Conservation (phyloP, 371 early-diverging fungal genomes). For the Cokeromyces recurvatus region DNA sequence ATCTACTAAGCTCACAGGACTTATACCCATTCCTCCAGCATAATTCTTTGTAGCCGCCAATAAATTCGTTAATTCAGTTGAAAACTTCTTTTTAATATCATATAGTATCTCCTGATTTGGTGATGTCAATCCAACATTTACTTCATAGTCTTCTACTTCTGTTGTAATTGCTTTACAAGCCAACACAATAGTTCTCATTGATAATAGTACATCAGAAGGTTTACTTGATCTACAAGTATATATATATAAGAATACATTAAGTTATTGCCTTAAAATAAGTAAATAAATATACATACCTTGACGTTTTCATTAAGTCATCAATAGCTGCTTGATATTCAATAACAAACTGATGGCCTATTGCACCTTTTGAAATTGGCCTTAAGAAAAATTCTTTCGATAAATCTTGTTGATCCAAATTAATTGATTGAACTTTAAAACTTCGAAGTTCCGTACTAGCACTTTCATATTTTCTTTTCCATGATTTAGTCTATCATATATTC, state of each 20-base stretch:
- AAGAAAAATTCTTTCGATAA: slow-evolving; percentile 31
- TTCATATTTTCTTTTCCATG: slow-evolving; percentile 49
- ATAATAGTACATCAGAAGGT: slow-evolving; percentile 68
- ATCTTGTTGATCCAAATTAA: slow-evolving; percentile 38
- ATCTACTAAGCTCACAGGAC: slow-evolving; percentile 69
- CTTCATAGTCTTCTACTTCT: slow-evolving; percentile 67
- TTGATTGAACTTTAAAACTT: slow-evolving; percentile 39
- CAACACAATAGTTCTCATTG: slow-evolving; percentile 80
- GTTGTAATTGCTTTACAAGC: slow-evolving; percentile 81
- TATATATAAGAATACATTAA: not conserved
- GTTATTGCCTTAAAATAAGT: not conserved
- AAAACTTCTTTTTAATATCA: slow-evolving; percentile 54
- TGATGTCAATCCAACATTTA: slow-evolving; percentile 20
- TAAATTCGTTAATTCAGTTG: slow-evolving; percentile 59
- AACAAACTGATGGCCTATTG: slow-evolving; percentile 60
- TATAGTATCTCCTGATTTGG: slow-evolving; percentile 26
- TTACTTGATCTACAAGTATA: slow-evolving; percentile 46
- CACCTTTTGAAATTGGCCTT: slow-evolving; percentile 56
- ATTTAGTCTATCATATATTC: slow-evolving; percentile 18
- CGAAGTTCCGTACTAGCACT: slow-evolving; percentile 42
- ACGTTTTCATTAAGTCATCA: slow-evolving; percentile 69
- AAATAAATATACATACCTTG: no score
- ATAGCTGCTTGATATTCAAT: slow-evolving; percentile 77
- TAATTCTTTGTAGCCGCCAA: slow-evolving; percentile 77
- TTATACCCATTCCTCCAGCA: slow-evolving; percentile 68